These are phyloP conservation scores for Scedosporium dehoogii DNA, from an alignment of 2,329 filamentous ascomycete genomes.

Conservation along the genomic window DNA sequence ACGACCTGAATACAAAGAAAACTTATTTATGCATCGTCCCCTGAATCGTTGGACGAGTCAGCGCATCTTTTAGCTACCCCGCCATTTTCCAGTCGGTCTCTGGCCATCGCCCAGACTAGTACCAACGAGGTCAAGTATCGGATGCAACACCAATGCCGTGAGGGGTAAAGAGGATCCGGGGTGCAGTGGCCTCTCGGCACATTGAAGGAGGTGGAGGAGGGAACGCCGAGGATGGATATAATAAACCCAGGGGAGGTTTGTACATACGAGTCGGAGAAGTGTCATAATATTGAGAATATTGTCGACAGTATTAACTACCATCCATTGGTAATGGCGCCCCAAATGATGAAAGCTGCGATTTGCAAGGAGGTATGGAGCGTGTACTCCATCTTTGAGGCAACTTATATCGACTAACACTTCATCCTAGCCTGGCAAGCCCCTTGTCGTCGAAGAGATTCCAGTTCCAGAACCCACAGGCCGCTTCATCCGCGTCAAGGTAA, in stretches of 20 bases:
- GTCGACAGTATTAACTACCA: neutral
- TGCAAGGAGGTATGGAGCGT: neutral
- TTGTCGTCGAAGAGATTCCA: slow-evolving; percentile 35
- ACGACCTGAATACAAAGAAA: no score
- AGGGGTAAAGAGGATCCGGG: neutral
- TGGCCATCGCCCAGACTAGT: neutral
- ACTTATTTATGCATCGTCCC: no score
- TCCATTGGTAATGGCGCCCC: neutral
- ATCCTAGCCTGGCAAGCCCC: neutral
- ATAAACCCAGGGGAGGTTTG: neutral
- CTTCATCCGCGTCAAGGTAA: slow-evolving; percentile 1
- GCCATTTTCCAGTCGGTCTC: neutral
- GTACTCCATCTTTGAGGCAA: neutral
- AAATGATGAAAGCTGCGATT: slow-evolving; percentile 2
- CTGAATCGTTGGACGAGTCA: no score
- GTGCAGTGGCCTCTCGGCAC: neutral
- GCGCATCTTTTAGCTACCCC: no score
- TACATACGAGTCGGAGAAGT: neutral
- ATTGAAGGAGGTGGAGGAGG: neutral
- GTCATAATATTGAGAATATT: neutral
- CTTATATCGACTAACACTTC: neutral
- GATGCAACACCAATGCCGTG: neutral
- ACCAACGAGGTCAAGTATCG: neutral
- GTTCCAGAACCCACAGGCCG: slow-evolving; percentile 32
- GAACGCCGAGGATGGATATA: neutral